Evolutionary conservation across 352 stramenopile genomes (phyloP), one percentile per base, ranked within the genome.

Genomic region (Phytopythium helicoides): DNA sequence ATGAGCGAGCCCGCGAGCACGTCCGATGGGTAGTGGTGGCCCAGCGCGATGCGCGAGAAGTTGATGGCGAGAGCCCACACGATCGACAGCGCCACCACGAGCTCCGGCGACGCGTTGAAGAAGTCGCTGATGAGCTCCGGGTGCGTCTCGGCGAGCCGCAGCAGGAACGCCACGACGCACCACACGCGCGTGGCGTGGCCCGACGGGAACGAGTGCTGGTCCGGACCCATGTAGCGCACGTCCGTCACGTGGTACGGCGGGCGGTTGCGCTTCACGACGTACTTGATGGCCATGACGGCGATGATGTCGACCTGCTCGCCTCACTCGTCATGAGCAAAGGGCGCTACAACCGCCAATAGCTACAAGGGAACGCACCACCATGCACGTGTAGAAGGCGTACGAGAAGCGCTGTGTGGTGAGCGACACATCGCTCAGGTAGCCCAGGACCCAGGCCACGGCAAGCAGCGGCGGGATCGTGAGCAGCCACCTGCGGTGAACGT

Each of bases 161-260:
- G 37, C 35, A 85, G 41, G 34, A 83, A 54, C 0, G 49, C 69
- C 34, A 81, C 54, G 51, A 87, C 61, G 47, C 67, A 76, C 54
- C 73, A 78, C 12, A 65, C 64, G 60, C 76, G 76, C 31, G 76
- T 84, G 2, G 73, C 73, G 52, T 87, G 76, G 37, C 76, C 76
- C 21, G 76, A 87, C 23, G 76, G 76, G 61, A 87, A 87, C 47
- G 76, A 87, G 47, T 85, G 75, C 68, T 87, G 70, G 58, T 87
- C 76, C 0, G 76, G 73, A 10, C 76, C 76, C 28, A 83, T 67
- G 45, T 83, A 87, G 38, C 76, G 72, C 16, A 63, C 58, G 54
- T 87, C 76, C 18, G 62, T 68, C 15, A 68, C 60, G 52, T 87
- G 76, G 52, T 85, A 73, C 42, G 68, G 68, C 37, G 76, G 76